A percentile compares a stretch with the other conserved stretches of the same genome.
phyloP scores from a whole-genome alignment of 2,329 filamentous ascomycete genomes.

The Lasiodiplodia gonubiensis region DNA sequence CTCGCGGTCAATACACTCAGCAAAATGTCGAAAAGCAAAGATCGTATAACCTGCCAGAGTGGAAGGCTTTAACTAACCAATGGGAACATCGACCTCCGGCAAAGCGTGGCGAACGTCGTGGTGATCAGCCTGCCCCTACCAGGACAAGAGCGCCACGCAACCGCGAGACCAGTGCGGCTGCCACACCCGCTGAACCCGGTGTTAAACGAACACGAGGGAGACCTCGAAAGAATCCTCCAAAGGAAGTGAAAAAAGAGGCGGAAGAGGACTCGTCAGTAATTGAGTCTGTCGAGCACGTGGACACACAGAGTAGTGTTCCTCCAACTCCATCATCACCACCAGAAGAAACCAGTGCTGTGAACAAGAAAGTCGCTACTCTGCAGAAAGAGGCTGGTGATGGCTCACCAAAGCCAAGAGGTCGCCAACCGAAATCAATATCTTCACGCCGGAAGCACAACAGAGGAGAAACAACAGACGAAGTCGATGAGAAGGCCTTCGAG shows the following conservation, averaged over 20 bases:
- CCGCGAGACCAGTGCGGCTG: constrained; percentile 38
- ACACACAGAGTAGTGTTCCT: constrained; percentile 39
- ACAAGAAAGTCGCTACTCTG: constrained; percentile 32
- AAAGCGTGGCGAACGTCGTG: constrained; percentile 77
- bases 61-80: constrained; percentile 91
- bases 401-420: constrained; percentile 59
- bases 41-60: constrained; percentile 95
- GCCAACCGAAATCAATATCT: constrained; percentile 75
- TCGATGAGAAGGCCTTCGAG: constrained; percentile 90
- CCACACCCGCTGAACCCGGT: constrained; percentile 44
- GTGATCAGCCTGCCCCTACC: constrained; percentile 40
- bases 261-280: constrained; percentile 36
- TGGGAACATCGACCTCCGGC: constrained; percentile 96
- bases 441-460: constrained; percentile 86
- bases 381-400: constrained; percentile 50
- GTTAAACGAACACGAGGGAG: constrained; percentile 58
- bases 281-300: constrained; percentile 38
- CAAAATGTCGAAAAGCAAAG: constrained; percentile 96
- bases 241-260: constrained; percentile 43
- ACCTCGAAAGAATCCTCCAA: constrained; percentile 47
- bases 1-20: constrained; percentile 93
- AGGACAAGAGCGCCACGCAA: constrained; percentile 43
- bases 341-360: constrained; percentile 29
- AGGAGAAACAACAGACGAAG: constrained; percentile 74
- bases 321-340: constrained; percentile 52